These are phyloP conservation scores for Podospora pseudoanserina DNA, from an alignment of 495 filamentous ascomycete species.

Conservation along the genomic window DNA sequence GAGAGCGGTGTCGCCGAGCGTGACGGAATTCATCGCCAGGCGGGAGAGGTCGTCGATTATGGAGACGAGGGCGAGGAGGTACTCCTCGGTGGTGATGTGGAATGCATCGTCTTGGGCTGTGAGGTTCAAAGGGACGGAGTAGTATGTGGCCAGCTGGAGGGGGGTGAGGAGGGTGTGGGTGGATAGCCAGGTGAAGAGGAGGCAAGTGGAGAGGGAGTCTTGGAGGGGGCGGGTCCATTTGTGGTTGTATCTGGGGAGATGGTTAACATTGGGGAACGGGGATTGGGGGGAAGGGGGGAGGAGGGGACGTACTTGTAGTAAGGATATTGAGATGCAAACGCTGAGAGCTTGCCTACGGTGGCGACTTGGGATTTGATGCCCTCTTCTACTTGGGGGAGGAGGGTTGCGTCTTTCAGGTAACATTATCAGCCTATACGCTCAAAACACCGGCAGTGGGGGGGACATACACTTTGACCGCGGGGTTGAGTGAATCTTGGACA, in stretches of 20 bases:
- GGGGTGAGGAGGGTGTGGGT: conserved; percentile 67
- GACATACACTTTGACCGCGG: conserved; percentile 68
- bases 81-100: conserved; percentile 95
- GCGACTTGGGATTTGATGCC: conserved; percentile 56
- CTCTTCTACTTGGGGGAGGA: conserved; percentile 53
- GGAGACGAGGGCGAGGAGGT: conserved; percentile 78
- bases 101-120: conserved; percentile 79
- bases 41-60: conserved; percentile 89
- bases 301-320: conserved; percentile 67
- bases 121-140: conserved; percentile 91
- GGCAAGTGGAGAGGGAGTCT: conserved; percentile 68
- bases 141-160: conserved; percentile 75
- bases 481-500: conserved; percentile 88
- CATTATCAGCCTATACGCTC: background rate
- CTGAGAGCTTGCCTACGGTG: conserved; percentile 57
- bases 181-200: conserved; percentile 76
- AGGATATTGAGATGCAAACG: conserved; percentile 73
- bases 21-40: conserved; percentile 94
- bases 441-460: background rate
- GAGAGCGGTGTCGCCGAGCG: conserved; percentile 78
- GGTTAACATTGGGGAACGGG: too few species aligned
- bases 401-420: conserved; percentile 20
- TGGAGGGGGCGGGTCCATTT: conserved; percentile 83
- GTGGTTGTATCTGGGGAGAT: conserved; percentile 57
- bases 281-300: background rate